Evolutionary conservation across 371 early-diverging fungal species (phyloP).

Genomic region (Apophysomyces elegans): DNA sequence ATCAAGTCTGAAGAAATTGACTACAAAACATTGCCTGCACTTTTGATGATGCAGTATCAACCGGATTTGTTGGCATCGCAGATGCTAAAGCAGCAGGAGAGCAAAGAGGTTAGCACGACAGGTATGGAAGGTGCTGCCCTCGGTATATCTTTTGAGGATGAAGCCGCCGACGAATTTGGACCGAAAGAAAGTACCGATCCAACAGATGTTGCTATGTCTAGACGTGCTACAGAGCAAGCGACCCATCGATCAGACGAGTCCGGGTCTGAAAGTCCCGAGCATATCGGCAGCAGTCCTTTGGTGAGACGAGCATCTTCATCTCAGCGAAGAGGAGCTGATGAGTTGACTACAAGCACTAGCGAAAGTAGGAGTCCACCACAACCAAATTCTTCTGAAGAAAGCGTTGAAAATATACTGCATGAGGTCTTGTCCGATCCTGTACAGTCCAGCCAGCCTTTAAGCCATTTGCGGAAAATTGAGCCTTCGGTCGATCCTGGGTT

Average conservation of each 20-base stretch:
- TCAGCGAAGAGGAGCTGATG: background rate
- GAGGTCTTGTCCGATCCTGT: conserved; percentile 38
- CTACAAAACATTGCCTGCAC: conserved; percentile 57
- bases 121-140: conserved; percentile 28
- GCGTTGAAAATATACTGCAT: conserved; percentile 21
- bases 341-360: background rate
- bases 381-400: conserved; percentile 8
- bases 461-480: conserved; percentile 46
- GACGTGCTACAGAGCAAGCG: conserved; percentile 1
- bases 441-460: conserved; percentile 1
- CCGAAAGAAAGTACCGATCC: background rate
- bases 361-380: background rate
- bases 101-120: background rate
- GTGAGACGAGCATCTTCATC: background rate
- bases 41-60: conserved; percentile 66
- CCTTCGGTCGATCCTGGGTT: conserved; percentile 66
- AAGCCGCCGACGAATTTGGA: conserved; percentile 1
- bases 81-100: conserved; percentile 6
- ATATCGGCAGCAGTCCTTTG: background rate
- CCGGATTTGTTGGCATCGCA: conserved; percentile 38
- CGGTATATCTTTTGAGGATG: conserved; percentile 27
- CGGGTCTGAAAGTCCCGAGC: background rate
- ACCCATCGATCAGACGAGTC: conserved; percentile 11
- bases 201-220: background rate
- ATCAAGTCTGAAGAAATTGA: conserved; percentile 61